Conservation (phyloP, 2,329 filamentous ascomycete species). For the Colletotrichum nymphaeae region DNA sequence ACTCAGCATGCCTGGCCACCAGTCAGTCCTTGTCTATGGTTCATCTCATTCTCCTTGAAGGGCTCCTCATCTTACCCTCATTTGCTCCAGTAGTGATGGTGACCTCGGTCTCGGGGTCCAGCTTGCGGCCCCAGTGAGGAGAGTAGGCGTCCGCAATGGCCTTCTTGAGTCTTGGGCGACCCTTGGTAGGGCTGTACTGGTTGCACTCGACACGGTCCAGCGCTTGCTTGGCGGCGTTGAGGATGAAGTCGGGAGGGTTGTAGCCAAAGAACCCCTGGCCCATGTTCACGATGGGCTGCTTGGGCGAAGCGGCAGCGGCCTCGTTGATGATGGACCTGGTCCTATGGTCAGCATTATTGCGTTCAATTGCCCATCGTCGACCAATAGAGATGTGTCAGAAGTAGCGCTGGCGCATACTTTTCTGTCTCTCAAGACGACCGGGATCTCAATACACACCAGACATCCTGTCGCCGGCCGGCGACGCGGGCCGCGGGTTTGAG, state of each 20-base stretch:
- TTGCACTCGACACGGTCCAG: slow-evolving; percentile 96
- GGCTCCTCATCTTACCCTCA: slow-evolving; percentile 62
- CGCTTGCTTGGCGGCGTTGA: slow-evolving; percentile 90
- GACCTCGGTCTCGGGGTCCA: slow-evolving; percentile 92
- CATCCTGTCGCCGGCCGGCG: slow-evolving; percentile 62
- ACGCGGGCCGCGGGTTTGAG: slow-evolving; percentile 63
- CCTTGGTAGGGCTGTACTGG: slow-evolving; percentile 97
- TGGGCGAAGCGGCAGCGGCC: slow-evolving; percentile 70
- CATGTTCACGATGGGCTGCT: slow-evolving; percentile 74
- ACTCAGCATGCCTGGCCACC: slow-evolving; percentile 81
- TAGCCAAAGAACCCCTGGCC: slow-evolving; percentile 86
- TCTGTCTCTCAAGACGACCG: neutral
- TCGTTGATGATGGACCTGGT: slow-evolving; percentile 74
- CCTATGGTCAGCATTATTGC: slow-evolving; percentile 2
- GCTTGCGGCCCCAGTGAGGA: slow-evolving; percentile 82
- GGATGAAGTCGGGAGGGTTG: slow-evolving; percentile 90
- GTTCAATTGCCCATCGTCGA: neutral
- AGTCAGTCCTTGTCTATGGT: neutral
- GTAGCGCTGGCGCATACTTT: neutral
- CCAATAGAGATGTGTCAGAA: neutral
- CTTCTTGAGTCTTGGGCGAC: slow-evolving; percentile 89
- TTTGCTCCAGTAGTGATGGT: slow-evolving; percentile 94
- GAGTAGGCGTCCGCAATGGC: slow-evolving; percentile 94
- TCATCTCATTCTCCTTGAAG: neutral
- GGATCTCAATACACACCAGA: slow-evolving; percentile 55